These are phyloP conservation scores for Sclerotinia nivalis DNA, from an alignment of 2,329 filamentous ascomycete genomes.

Conservation along the genomic window DNA sequence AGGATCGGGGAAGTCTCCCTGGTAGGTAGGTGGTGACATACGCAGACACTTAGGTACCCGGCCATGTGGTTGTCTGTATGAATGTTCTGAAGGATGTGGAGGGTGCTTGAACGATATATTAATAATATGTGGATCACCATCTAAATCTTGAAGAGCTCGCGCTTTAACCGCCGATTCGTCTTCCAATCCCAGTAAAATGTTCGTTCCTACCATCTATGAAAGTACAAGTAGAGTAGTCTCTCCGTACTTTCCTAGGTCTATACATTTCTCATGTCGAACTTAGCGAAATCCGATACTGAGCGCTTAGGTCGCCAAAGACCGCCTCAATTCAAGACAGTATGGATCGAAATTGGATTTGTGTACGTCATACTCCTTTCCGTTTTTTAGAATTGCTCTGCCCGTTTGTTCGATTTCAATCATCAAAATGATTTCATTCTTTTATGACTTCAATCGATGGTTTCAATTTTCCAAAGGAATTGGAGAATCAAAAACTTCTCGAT, in stretches of 20 bases:
- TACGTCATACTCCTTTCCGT: neutral
- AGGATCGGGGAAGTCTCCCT: conserved; percentile 9
- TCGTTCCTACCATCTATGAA: neutral
- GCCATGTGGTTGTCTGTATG: neutral
- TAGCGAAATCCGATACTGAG: conserved; percentile 21
- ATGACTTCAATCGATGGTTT: no score
- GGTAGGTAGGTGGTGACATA: neutral
- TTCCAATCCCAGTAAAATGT: neutral
- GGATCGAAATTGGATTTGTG: conserved; percentile 24
- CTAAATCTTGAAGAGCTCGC: neutral
- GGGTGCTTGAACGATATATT: conserved; percentile 8
- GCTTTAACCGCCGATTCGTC: conserved; percentile 5
- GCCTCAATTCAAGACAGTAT: conserved; percentile 20
- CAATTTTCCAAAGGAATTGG: neutral
- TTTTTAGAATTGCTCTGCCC: neutral
- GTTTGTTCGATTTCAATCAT: neutral
- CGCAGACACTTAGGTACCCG: neutral
- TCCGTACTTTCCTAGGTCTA: neutral
- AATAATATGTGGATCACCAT: neutral
- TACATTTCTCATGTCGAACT: conserved; percentile 10
- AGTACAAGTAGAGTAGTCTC: conserved; percentile 17
- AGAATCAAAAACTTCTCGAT: neutral
- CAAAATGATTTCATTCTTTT: neutral
- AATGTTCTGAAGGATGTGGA: neutral
- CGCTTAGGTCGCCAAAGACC: conserved; percentile 24